phyloP scores from a whole-genome alignment of 1,139 yeast genomes.

The Entelexis sorbosivorans region DNA sequence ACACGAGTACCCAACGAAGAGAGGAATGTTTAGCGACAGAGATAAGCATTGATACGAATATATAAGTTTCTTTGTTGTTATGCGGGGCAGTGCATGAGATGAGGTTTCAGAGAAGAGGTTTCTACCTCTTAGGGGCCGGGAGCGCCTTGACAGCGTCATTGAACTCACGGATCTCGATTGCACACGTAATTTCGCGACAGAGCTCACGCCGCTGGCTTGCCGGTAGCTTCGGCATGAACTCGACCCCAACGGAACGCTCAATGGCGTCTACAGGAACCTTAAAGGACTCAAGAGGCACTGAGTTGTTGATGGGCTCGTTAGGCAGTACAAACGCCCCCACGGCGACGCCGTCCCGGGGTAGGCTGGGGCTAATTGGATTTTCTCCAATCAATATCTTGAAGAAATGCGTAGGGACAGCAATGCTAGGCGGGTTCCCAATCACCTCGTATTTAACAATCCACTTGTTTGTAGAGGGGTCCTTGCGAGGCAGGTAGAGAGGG shows the following conservation, averaged over 20 bases:
- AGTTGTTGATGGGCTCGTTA: constrained; percentile 61
- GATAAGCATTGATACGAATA: no score
- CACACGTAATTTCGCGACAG: constrained; percentile 71
- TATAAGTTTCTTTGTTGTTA: no score
- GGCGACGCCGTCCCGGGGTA: constrained; percentile 42
- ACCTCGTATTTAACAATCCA: constrained; percentile 78
- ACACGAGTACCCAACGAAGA: no score
- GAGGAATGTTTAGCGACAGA: no score
- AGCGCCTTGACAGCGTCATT: constrained; percentile 19
- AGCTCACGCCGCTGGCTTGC: constrained; percentile 49
- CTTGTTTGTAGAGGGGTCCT: constrained; percentile 57
- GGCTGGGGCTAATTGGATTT: constrained; percentile 35
- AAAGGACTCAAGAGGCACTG: constrained; percentile 58
- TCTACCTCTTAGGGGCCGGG: constrained; percentile 10
- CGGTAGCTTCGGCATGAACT: constrained; percentile 62
- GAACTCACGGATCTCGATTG: constrained; percentile 23
- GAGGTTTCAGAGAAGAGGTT: no score
- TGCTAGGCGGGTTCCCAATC: constrained; percentile 90
- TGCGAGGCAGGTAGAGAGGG: constrained; percentile 78
- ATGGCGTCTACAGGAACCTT: constrained; percentile 84
- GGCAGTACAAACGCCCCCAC: constrained; percentile 93
- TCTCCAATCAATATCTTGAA: constrained; percentile 86
- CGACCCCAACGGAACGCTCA: constrained; percentile 78
- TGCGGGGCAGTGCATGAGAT: no score
- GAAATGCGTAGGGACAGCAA: constrained; percentile 97